A percentile compares a stretch with the other conserved stretches of the same genome.
phyloP scores from a whole-genome alignment of 2,329 filamentous ascomycete genomes.

The Colletotrichum cordylinicola region DNA sequence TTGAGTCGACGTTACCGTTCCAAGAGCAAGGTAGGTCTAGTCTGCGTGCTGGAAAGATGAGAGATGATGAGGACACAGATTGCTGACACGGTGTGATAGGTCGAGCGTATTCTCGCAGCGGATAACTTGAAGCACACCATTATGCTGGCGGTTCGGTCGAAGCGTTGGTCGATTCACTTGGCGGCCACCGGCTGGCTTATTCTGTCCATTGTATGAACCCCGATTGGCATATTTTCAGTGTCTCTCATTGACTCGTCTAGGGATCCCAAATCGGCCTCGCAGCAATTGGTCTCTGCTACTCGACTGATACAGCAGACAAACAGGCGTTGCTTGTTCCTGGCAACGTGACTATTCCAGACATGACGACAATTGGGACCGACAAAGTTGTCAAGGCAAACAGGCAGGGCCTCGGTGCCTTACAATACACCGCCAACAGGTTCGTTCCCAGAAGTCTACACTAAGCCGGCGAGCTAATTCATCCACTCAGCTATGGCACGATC shows the following conservation, averaged over 20 bases:
- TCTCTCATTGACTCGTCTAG: constrained; percentile 31
- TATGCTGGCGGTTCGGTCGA: constrained; percentile 31
- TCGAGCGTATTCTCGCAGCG: constrained; percentile 34
- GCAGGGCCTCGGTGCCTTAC: constrained; percentile 32
- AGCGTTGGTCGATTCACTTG: constrained; percentile 30
- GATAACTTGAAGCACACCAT: constrained; percentile 35
- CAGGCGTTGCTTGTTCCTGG: constrained; percentile 36
- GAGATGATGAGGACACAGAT: no score
- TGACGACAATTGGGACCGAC: constrained; percentile 38
- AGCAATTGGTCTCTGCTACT: constrained; percentile 46
- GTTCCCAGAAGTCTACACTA: background rate
- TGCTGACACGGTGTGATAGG: background rate
- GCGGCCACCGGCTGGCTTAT: constrained; percentile 34
- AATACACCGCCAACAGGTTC: constrained; percentile 48
- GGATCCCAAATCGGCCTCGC: constrained; percentile 48
- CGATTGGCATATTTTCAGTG: no score
- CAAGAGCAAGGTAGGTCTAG: constrained; percentile 41
- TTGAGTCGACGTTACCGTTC: constrained; percentile 41
- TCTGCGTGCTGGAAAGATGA: no score
- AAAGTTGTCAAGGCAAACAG: constrained; percentile 30
- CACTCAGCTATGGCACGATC: constrained; percentile 44
- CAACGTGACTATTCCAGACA: constrained; percentile 39
- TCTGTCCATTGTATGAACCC: constrained; percentile 32
- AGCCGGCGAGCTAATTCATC: background rate
- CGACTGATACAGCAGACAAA: constrained; percentile 41